Evolutionary conservation across 331 rosid genomes (phyloP), one percentile per base, ranked within the genome.

Genomic region (Quercus tomentella): DNA sequence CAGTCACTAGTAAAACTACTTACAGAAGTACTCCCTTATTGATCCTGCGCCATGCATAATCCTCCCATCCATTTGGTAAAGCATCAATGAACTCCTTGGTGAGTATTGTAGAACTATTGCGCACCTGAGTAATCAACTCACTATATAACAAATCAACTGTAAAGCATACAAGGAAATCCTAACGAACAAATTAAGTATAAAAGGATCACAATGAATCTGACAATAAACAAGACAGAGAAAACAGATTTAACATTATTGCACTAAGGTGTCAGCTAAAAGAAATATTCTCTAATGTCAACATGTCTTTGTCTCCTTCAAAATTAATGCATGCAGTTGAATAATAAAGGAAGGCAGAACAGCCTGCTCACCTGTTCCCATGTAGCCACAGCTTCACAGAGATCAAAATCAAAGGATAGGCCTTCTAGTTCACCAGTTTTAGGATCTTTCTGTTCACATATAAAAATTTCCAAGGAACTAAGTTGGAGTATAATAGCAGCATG

Each of bases 1-100:
- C 54, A 67, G 68, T 80, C 78, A 52, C 26, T 11, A 18, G 56
- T 49, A 45, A 52, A n/a, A 84, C 70, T 80, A 90, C 98, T 89
- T 79, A 95, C 98, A 93, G 94, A 33, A 23, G 86, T 79, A 83
- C 69, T 89, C 99, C 99, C 85, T 93, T 93, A 77, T 95, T 95
- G 85, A 95, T 93, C 94, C 99, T 93, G 43, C 88, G 93, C 99
- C 98, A 95, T 8, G 99, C 99, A 82, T 93, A 95, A 69, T 95
- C 96, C 86, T 89, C 94, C 99, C 98, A 95, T 83, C 99, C 99
- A 80, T 93, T 91, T 79, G 94, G 99, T 73, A 95, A 91, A 78
- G 92, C 83, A 85, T 95, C 94, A 76, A 95, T 87, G 77, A 90
- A 95, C 90, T 95, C 99, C 86, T 78, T 88, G 73, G 99, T 95